These are phyloP conservation scores for Vanrija sp. DNA, from an alignment of 1,284 basidiomycete genomes.

Conservation along the genomic window DNA sequence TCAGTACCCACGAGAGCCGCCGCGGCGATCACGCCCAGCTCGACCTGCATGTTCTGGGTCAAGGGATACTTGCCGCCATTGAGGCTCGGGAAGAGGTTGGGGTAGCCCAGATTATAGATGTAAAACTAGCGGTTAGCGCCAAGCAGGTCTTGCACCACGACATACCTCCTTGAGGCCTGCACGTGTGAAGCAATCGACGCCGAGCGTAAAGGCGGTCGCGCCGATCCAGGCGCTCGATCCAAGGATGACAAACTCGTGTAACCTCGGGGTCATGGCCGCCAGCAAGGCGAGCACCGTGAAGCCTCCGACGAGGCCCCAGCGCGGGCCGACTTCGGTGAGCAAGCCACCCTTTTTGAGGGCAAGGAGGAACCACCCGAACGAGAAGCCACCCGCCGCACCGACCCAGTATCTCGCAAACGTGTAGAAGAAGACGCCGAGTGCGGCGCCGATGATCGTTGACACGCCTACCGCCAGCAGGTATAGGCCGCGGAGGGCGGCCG, in stretches of 20 bases:
- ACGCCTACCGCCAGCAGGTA: slow-evolving; percentile 79
- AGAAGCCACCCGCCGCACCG: slow-evolving; percentile 83
- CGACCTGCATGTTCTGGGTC: slow-evolving; percentile 86
- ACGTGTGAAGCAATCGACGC: slow-evolving; percentile 88
- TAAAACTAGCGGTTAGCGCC: slow-evolving; percentile 65
- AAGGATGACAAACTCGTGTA: slow-evolving; percentile 76
- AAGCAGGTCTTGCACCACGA: slow-evolving; percentile 49
- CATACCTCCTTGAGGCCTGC: slow-evolving; percentile 76
- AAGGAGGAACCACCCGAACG: slow-evolving; percentile 80
- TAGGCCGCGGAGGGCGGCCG: slow-evolving; percentile 71
- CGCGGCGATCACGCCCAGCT: slow-evolving; percentile 79
- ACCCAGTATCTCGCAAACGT: slow-evolving; percentile 79
- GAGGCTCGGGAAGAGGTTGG: slow-evolving; percentile 70
- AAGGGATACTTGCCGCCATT: slow-evolving; percentile 73
- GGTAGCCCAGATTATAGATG: slow-evolving; percentile 80
- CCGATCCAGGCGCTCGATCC: slow-evolving; percentile 72
- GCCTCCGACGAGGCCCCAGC: slow-evolving; percentile 82
- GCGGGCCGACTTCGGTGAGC: slow-evolving; percentile 65
- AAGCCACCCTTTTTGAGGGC: slow-evolving; percentile 77
- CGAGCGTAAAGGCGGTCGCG: slow-evolving; percentile 85
- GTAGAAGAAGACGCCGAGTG: slow-evolving; percentile 79
- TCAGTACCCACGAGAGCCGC: slow-evolving; percentile 51
- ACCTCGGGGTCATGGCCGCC: slow-evolving; percentile 62
- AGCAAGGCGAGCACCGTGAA: slow-evolving; percentile 57
- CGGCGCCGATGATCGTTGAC: slow-evolving; percentile 77